phyloP scores from a whole-genome alignment of 345 rosid genomes.

The Limnanthes douglasii region DNA sequence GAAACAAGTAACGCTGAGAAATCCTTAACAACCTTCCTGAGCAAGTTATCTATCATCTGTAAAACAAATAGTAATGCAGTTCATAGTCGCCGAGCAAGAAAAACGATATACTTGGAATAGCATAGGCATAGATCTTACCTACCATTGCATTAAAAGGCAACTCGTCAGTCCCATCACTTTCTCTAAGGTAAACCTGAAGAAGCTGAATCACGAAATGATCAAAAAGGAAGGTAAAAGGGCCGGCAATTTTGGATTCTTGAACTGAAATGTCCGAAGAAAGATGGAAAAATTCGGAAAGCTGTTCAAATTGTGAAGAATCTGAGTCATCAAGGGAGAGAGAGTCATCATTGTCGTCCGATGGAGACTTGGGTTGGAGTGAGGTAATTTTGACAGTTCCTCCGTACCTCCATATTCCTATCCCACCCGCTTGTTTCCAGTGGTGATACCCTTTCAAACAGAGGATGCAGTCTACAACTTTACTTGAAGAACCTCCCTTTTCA shows the following conservation, averaged over 20 bases:
- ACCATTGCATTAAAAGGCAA: slow-evolving; percentile 92
- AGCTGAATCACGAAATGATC: slow-evolving; percentile 78
- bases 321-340: slow-evolving; percentile 74
- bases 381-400: slow-evolving; percentile 93
- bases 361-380: slow-evolving; percentile 53
- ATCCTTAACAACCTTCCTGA: slow-evolving; percentile 73
- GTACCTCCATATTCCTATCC: slow-evolving; percentile 90
- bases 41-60: slow-evolving; percentile 74
- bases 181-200: slow-evolving; percentile 67
- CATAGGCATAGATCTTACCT: slow-evolving; percentile 35
- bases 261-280: slow-evolving; percentile 57
- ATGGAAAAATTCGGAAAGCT: slow-evolving; percentile 75
- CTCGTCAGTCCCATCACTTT: slow-evolving; percentile 40
- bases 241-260: slow-evolving; percentile 71
- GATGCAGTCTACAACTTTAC: slow-evolving; percentile 94
- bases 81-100: slow-evolving; percentile 6
- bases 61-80: slow-evolving; percentile 4
- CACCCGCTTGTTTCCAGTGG: slow-evolving; percentile 94
- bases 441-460: slow-evolving; percentile 87
- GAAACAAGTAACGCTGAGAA: slow-evolving; percentile 79
- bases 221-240: slow-evolving; percentile 62
- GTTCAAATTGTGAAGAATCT: slow-evolving; percentile 81
- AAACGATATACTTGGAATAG: slow-evolving; percentile 2
- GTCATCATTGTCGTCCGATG: slow-evolving; percentile 56
- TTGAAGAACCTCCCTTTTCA: slow-evolving; percentile 96